Percentiles rank a stretch among this genome's conserved stretches.
Evolutionary conservation across 1,284 basidiomycete genomes (phyloP).

Genomic region (Cryptococcus neoformans): DNA sequence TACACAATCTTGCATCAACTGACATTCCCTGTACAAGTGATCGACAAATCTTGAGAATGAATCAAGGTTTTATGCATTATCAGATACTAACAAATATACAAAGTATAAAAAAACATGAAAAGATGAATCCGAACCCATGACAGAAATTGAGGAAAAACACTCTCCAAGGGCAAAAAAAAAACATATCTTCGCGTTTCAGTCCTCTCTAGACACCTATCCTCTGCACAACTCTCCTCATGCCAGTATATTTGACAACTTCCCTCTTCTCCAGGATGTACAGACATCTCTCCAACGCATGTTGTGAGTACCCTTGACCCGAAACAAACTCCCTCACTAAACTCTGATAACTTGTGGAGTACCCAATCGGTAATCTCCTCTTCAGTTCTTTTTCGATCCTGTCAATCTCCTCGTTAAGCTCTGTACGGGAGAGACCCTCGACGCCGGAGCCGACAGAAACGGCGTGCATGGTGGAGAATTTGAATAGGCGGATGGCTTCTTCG

Average conservation of each 20-base stretch:
- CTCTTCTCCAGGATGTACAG: slow-evolving; percentile 92
- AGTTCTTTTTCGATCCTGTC: slow-evolving; percentile 88
- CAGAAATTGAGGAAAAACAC: too few species aligned
- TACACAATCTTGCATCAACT: too few species aligned
- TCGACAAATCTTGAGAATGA: too few species aligned
- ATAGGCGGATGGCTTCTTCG: slow-evolving; percentile 95
- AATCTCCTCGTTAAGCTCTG: slow-evolving; percentile 94
- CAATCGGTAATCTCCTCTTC: slow-evolving; percentile 81
- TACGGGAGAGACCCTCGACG: slow-evolving; percentile 87
- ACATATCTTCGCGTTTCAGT: too few species aligned
- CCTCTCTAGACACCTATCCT: slow-evolving; percentile 35
- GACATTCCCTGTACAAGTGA: too few species aligned
- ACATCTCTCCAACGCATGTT: slow-evolving; percentile 88
- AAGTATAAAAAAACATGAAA: background rate
- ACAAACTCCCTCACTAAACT: slow-evolving; percentile 95
- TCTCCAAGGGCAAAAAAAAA: too few species aligned
- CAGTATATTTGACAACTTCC: slow-evolving; percentile 87
- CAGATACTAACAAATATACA: background rate
- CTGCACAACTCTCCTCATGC: slow-evolving; percentile 56
- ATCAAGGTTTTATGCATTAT: background rate
- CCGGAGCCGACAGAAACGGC: slow-evolving; percentile 78
- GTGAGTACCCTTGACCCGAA: slow-evolving; percentile 82
- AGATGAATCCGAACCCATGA: background rate
- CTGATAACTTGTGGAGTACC: slow-evolving; percentile 96
- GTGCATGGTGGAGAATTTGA: slow-evolving; percentile 99